Percentiles rank a stretch among this genome's conserved stretches.
These are phyloP conservation scores for Wickerhamomyces xylosicus DNA, from an alignment of 805 yeast genomes.

Conservation along the genomic window DNA sequence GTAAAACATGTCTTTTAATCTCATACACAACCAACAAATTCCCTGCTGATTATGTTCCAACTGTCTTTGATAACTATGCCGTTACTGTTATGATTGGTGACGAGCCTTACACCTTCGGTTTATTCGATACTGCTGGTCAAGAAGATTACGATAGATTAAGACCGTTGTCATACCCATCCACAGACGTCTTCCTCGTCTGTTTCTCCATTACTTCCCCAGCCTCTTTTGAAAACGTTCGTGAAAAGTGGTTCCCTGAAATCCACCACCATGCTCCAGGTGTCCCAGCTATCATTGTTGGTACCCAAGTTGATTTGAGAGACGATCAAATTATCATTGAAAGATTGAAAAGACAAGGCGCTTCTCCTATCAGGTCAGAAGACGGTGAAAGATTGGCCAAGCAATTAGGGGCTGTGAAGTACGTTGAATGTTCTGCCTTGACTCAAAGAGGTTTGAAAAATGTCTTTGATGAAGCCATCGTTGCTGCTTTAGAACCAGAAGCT, in stretches of 20 bases:
- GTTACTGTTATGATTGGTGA: slow-evolving; percentile 95
- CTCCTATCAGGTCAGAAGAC: slow-evolving; percentile 75
- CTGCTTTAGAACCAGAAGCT: slow-evolving; percentile 95
- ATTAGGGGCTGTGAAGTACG: slow-evolving; percentile 90
- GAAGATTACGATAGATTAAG: slow-evolving; percentile 97
- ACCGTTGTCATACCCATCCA: slow-evolving; percentile 93
- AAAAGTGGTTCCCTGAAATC: slow-evolving; percentile 98
- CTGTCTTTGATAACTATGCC: slow-evolving; percentile 95
- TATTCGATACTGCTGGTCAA: slow-evolving; percentile 98
- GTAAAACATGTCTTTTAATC: slow-evolving; percentile 90
- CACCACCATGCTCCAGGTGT: slow-evolving; percentile 98
- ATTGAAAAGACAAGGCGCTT: slow-evolving; percentile 80
- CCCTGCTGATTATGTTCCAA: slow-evolving; percentile 97
- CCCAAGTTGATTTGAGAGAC: slow-evolving; percentile 90
- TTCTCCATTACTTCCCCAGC: slow-evolving; percentile 96
- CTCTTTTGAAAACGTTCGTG: slow-evolving; percentile 92
- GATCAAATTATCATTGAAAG: slow-evolving; percentile 87
- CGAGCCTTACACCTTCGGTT: slow-evolving; percentile 94
- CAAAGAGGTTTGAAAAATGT: slow-evolving; percentile 95
- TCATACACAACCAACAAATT: slow-evolving; percentile 95
- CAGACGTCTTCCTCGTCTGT: slow-evolving; percentile 93
- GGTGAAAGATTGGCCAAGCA: slow-evolving; percentile 94
- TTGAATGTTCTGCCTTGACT: slow-evolving; percentile 95
- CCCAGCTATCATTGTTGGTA: slow-evolving; percentile 94
- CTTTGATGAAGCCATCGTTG: slow-evolving; percentile 98